Base-by-base conservation (phyloP, 1,139 yeast genomes). In the Saccharomyces uvarum region DNA sequence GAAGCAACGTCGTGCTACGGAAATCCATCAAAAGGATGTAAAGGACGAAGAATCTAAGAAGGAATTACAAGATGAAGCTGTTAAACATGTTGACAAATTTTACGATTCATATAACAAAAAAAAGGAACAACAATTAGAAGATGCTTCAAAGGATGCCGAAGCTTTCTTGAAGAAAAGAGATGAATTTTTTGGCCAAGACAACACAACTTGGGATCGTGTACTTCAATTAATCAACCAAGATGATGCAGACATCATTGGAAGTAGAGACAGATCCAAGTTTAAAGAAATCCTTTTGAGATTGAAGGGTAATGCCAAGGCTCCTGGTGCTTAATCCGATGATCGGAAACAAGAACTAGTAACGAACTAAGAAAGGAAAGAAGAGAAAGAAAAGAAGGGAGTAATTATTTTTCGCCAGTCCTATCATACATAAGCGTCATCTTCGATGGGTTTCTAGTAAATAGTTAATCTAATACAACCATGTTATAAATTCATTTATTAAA, bases 41-140 rank as follows among this genome's bases (percentile, higher is more conserved):
- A 81, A 82, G 60, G 86, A 88, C 63, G 75, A 75, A 19, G 76
- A 80, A 61, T 88, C 83, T 69, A 82, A 87, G 69, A 76, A 77
- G 49, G 91, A 85, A 58, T 79, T 89, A 57, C 78, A 86, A 55
- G 78, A 81, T 51, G 84, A 85, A 60, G 99, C 99, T n/a, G 82
- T 84, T 66, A 82, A 83, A 68, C 84, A 93, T 53, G 84, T 91
- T 66, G 97, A 93, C 70, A 97, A 88, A 62, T 93, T 93, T 73
- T 95, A 95, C 73, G 97, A 90, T 63, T 86, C 86, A 68, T 95
- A 95, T 77, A 90, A 89, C 73, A 77, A 79, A 67, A 93, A 93
- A 75, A 88, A 84, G 73, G 95, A 89, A 55, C 80, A 80, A 61
- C 81, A 82, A 54, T 76, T 86, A 57, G 83, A 81, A 59, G 79